Evolutionary conservation across 306 rosid genomes (phyloP), one percentile per base, ranked within the genome.

Genomic region (Purshia tridentata): DNA sequence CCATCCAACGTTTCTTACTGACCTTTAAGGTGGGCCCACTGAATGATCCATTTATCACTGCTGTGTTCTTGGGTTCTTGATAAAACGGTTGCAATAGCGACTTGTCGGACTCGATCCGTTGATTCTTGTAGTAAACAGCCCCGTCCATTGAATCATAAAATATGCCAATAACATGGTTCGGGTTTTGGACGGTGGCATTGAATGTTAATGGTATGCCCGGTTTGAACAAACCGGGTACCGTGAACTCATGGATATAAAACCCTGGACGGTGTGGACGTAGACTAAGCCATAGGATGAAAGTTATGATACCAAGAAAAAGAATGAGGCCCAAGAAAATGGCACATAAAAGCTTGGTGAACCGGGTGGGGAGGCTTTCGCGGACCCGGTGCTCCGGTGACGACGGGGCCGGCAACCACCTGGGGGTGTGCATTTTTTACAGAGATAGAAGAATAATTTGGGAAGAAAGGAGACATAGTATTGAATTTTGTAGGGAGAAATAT

Each of bases 191-290:
- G 7, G 86, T 42, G 22, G 67, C 91, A 11, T 78, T 76, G 82
- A 88, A 89, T 0, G 22, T 6, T 16, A 91, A 77, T 23, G 0
- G 44, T 67, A 42, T 84, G 89, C 71, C 58, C 64, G 35, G 35
- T 29, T 29, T 29, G 35, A 29, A 29, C 81, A 91, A 71, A 51
- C 88, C 93, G 58, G 91, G 83, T 66, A 93, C 46, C 13, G 83
- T 74, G 74, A 94, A 86, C 0, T 79, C 81, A 9, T 88, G 91
- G 77, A 94, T 86, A 37, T 65, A 67, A 62, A 94, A 76, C 9
- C 98, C 81, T 42, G 98, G 98, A 12, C 98, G 86, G 72, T 94
- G 98, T 0, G 98, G 98, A 0, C 97, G 90, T 4, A 94, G 79
- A 75, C 98, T 91, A 59, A 94, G 88, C 94, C 94, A 94, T 18